These are phyloP conservation scores for Leishmania guyanensis DNA, from an alignment of 208 protist species.

Conservation along the genomic window DNA sequence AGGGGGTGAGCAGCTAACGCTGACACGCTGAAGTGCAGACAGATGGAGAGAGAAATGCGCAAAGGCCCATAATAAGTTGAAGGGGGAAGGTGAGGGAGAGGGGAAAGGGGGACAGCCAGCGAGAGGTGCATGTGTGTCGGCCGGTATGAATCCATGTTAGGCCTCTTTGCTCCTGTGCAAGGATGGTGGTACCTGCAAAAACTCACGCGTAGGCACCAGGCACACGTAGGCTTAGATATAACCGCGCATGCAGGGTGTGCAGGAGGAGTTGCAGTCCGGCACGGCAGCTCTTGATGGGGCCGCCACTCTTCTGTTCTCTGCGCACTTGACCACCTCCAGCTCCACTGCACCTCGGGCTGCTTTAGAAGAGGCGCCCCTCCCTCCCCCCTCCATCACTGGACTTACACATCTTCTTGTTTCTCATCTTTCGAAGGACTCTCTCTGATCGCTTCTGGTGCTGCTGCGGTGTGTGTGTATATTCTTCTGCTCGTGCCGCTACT, in stretches of 20 bases:
- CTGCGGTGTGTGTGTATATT: slow-evolving; percentile 1
- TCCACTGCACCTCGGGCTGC: neutral
- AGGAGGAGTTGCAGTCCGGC: neutral
- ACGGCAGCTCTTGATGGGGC: neutral
- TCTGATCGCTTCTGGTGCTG: neutral
- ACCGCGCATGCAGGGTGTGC: neutral
- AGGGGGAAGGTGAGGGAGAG: neutral
- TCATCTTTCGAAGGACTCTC: neutral
- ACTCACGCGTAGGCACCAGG: neutral
- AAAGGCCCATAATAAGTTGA: neutral
- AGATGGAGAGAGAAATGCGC: neutral
- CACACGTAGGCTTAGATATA: neutral
- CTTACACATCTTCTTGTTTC: neutral
- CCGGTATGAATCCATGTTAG: too few relatives aligned
- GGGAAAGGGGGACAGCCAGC: neutral
- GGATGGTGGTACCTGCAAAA: neutral
- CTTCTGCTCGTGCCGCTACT: neutral
- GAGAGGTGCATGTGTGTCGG: neutral
- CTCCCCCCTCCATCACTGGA: neutral
- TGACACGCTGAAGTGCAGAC: neutral
- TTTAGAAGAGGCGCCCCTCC: neutral
- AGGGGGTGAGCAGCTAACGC: neutral
- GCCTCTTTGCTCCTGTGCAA: too few relatives aligned
- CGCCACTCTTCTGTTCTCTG: neutral
- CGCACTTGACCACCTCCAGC: neutral